phyloP scores from a whole-genome alignment of 1,284 basidiomycete species.

The Singerocomus inundabilis region DNA sequence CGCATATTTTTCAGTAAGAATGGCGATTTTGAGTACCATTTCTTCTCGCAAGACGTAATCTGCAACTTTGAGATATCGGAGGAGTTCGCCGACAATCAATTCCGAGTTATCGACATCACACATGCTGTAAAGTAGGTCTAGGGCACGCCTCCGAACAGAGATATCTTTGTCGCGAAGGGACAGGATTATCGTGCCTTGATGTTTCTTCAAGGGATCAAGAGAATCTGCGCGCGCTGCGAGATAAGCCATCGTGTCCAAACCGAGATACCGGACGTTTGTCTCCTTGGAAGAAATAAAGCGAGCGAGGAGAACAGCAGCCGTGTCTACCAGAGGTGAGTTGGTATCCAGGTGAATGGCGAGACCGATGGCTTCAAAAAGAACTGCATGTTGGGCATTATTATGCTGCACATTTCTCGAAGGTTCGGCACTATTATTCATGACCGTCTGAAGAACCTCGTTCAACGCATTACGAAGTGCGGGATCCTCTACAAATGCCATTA shows the following conservation, averaged over 20 bases:
- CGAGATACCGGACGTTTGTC: constrained; percentile 97
- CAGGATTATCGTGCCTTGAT: constrained; percentile 93
- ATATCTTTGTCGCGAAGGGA: constrained; percentile 97
- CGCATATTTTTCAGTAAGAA: constrained; percentile 97
- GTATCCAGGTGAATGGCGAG: constrained; percentile 97
- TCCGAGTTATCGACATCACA: constrained; percentile 96
- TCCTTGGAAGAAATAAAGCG: constrained; percentile 97
- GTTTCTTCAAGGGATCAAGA: constrained; percentile 90
- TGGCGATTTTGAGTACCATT: constrained; percentile 98
- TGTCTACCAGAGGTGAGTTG: constrained; percentile 84
- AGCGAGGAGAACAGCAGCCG: constrained; percentile 90
- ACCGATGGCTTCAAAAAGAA: constrained; percentile 98
- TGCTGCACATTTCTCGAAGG: constrained; percentile 95
- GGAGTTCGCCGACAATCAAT: constrained; percentile 90
- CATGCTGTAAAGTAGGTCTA: constrained; percentile 98
- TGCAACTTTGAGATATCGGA: constrained; percentile 90
- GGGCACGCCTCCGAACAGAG: constrained; percentile 88
- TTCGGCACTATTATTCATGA: constrained; percentile 92
- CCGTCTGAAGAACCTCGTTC: constrained; percentile 83
- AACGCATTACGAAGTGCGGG: constrained; percentile 74
- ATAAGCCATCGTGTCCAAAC: constrained; percentile 98
- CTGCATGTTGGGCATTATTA: constrained; percentile 96
- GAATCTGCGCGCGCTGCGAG: constrained; percentile 91
- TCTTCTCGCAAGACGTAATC: constrained; percentile 97
- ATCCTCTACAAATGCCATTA: constrained; percentile 60